Conservation (phyloP, 805 yeast genomes). For the Candida ascalaphidarum region DNA sequence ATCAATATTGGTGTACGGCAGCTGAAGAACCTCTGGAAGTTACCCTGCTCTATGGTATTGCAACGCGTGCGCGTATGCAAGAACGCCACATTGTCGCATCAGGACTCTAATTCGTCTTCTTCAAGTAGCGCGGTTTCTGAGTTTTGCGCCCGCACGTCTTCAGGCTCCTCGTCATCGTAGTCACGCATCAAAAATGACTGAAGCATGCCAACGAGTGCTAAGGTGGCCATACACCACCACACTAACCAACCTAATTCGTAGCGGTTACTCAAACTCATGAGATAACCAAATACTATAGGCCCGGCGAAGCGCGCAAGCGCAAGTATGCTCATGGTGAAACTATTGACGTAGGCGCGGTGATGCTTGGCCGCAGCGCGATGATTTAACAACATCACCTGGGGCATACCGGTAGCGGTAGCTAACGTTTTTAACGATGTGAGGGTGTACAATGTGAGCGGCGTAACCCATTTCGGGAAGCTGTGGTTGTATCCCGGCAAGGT, state of each 20-base stretch:
- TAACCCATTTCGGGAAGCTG: conserved; percentile 19
- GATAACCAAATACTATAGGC: conserved; percentile 24
- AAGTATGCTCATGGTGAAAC: conserved; percentile 22
- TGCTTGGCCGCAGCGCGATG: conserved; percentile 26
- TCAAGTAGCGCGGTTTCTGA: neutral
- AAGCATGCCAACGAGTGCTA: conserved; percentile 19
- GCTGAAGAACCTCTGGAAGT: too few species aligned
- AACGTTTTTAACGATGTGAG: conserved; percentile 24
- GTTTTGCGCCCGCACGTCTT: neutral
- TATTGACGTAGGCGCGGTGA: conserved; percentile 28
- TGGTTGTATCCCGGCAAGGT: conserved; percentile 18
- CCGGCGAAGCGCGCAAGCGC: conserved; percentile 25
- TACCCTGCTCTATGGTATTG: too few species aligned
- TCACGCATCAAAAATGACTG: conserved; percentile 21
- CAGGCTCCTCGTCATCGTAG: conserved; percentile 12
- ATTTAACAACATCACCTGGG: conserved; percentile 24
- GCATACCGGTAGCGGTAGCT: conserved; percentile 26
- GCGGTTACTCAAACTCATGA: conserved; percentile 24
- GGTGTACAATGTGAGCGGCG: conserved; percentile 17
- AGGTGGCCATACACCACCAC: conserved; percentile 25
- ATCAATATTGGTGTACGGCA: too few species aligned
- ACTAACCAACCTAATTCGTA: conserved; percentile 17
- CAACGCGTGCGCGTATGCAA: too few species aligned
- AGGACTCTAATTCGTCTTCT: too few species aligned
- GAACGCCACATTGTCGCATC: too few species aligned